Base-by-base conservation (phyloP, 306 rosid species). In the Purshia tridentata region DNA sequence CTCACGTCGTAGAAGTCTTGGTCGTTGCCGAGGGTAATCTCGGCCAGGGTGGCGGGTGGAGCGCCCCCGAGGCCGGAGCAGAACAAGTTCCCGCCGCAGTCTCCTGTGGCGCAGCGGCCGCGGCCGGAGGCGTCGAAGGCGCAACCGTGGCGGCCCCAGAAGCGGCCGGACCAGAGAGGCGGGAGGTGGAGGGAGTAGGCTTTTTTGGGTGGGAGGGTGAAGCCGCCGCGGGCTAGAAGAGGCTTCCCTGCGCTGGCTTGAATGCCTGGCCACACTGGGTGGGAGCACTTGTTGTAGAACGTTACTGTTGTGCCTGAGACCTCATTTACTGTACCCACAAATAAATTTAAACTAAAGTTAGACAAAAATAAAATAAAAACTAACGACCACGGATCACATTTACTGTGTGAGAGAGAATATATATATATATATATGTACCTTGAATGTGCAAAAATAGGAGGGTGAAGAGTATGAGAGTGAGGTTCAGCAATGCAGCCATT, bases 81-180 rank as follows among this genome's bases (percentile, higher is more conserved):
- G 89, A 78, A 91, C 58, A 94, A 91, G 29, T 91, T 71, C 0
- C 97, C 96, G 2, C 97, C 98, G 81, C 98, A 94, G 82, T 93
- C 97, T 0, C 98, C 98, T 0, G 98, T 91, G 76, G 97, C 94
- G 73, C 98, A 93, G 13, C 76, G 87, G 5, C 98, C 98, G 0
- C 80, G 86, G 0, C 97, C 97, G 12, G 91, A 52, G 20, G 94
- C 67, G 78, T 93, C 94, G 80, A 93, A 93, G 64, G 89, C 22
- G 81, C 98, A 93, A 69, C 90, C 98, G 47, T 93, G 96, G 44
- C 98, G 96, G 57, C 96, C 98, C 98, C 98, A 93, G 82, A 93
- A 76, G 72, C 98, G 97, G 73, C 98, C 98, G 2, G 98, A 91
- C 98, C 98, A 93, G 73, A 86, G 96, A 0, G 92, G 77, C 0